Conservation (phyloP, 2,329 filamentous ascomycete genomes). For the Chaetomium sp. region DNA sequence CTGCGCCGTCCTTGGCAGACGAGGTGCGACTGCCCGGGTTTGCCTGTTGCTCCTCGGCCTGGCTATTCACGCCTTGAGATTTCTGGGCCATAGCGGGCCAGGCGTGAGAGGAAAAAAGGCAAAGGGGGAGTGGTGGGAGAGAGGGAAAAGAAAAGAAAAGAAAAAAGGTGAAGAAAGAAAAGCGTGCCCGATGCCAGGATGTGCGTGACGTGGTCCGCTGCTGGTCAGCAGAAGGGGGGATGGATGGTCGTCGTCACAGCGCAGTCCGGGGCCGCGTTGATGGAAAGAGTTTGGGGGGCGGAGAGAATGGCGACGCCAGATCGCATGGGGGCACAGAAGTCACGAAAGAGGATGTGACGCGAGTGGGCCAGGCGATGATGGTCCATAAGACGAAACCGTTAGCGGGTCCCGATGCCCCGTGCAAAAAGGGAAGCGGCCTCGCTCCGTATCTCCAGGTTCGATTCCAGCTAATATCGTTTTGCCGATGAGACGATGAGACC, state of each 20-base stretch:
- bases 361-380: constrained; percentile 17
- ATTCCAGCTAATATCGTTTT: background rate
- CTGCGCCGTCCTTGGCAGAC: constrained; percentile 25
- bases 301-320: constrained; percentile 6
- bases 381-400: constrained; percentile 23
- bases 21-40: constrained; percentile 23
- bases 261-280: constrained; percentile 8
- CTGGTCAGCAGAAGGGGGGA: constrained; percentile 11
- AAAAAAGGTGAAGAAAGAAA: constrained; percentile 8
- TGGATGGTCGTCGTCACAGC: background rate
- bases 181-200: constrained; percentile 2
- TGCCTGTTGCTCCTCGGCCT: constrained; percentile 25
- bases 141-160: background rate
- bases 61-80: constrained; percentile 27
- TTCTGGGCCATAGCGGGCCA: constrained; percentile 32
- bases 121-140: too few species aligned
- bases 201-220: constrained; percentile 1
- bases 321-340: constrained; percentile 12
- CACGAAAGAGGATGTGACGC: constrained; percentile 8
- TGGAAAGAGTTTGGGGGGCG: constrained; percentile 5
- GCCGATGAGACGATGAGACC: background rate
- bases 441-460: background rate
- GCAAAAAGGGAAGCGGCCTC: constrained; percentile 5
- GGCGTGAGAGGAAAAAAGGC: too few species aligned
- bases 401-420: constrained; percentile 17